phyloP scores from a whole-genome alignment of 2,329 filamentous ascomycete genomes.

The Hymenoscyphus scutula region DNA sequence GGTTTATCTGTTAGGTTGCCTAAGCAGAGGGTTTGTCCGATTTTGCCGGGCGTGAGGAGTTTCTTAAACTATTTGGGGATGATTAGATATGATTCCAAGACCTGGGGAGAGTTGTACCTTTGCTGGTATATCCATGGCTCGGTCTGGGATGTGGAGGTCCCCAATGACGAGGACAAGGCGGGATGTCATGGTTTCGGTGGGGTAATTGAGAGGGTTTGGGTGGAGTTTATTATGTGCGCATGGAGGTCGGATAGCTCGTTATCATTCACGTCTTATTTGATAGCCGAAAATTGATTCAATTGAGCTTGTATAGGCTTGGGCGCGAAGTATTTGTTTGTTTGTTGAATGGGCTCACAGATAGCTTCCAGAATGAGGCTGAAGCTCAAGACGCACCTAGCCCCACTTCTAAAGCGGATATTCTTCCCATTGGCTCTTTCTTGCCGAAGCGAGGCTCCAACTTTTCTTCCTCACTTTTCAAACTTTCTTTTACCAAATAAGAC shows the following conservation, averaged over 20 bases:
- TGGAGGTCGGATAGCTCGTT: background rate
- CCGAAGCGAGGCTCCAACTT: background rate
- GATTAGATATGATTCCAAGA: conserved; percentile 14
- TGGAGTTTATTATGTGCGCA: conserved; percentile 4
- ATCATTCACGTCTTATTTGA: too few relatives aligned
- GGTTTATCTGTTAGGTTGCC: conserved; percentile 78
- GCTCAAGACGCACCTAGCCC: background rate
- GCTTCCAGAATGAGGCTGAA: background rate
- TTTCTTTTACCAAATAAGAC: background rate
- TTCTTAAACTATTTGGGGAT: conserved; percentile 67
- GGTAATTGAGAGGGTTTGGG: conserved; percentile 13
- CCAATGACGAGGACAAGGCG: conserved; percentile 89
- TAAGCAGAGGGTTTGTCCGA: conserved; percentile 76
- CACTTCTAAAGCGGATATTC: background rate
- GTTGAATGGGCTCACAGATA: background rate
- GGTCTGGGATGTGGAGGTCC: conserved; percentile 90
- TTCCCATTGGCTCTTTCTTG: background rate
- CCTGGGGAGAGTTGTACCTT: conserved; percentile 57
- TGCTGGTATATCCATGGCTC: conserved; percentile 84
- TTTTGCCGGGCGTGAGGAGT: conserved; percentile 79
- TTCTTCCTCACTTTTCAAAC: background rate
- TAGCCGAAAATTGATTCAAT: background rate
- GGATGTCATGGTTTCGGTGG: conserved; percentile 60
- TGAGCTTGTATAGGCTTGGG: background rate
- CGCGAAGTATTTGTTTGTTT: background rate